Evolutionary conservation across 2,329 filamentous ascomycete species (phyloP), one percentile per base, ranked within the genome.

Genomic region (Calcarisporium arbuscula): DNA sequence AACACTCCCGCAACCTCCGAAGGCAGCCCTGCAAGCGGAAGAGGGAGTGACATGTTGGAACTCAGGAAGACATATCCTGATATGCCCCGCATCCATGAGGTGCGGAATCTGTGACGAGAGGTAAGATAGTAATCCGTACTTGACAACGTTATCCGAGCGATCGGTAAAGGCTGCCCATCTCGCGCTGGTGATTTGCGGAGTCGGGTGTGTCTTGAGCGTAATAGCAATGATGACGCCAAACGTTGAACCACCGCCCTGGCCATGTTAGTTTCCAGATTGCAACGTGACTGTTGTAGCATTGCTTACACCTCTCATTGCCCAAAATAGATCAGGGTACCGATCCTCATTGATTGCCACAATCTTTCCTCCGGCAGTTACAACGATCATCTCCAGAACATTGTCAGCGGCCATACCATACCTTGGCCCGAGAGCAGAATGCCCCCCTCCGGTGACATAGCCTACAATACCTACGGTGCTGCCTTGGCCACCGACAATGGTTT

Each of bases 341-440:
- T 63, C 61, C 20, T 63, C 63, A 28, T 66, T 70, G 3, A 66
- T 65, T 1, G 53, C 60, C 5, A 73, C 30, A 16, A 68, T 53
- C 6, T 63, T 46, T 3, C 73, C 71, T 15, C 45, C 48, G 0
- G 64, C 63, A 6, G 65, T 68, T 5, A 78, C 62, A 1, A 74
- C 56, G 38, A 73, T 63, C 50, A 66, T 60, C 45, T 73, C 62
- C 9, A 79, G 50, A 4, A 71, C 67, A 34, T 77, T 66, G 45
- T 79, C 75, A 3, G 68, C 72, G n/a, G 52, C 74, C 8, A 80
- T 52, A 2, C 75, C 75, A 36, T 68, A 69, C 5, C 53, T 57
- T 1, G 68, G 65, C 5, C 56, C 53, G 4, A 78, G 53, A 72
- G 1, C 74, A 74, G 11, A 31, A 11, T 20, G 15, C n/a, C 29